Conservation (phyloP, 148 eudicot genomes). For the Polygonum aviculare region DNA sequence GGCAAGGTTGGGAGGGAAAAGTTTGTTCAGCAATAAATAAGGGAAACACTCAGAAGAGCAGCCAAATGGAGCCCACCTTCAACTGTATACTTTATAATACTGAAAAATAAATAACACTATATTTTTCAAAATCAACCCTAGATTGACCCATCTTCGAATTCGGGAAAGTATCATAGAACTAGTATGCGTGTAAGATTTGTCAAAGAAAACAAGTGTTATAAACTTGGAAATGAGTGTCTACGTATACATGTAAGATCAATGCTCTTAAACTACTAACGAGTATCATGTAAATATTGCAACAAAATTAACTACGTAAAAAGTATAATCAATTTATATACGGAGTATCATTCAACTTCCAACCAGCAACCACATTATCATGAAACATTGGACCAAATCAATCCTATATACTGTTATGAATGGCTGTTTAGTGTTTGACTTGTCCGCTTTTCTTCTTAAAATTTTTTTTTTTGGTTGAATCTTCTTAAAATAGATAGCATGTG, state of each 20-base stretch:
- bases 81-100: background rate
- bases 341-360: background rate
- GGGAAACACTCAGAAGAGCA: background rate
- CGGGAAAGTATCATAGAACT: too few species aligned
- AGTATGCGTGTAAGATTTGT: too few species aligned
- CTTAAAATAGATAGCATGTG: too few species aligned
- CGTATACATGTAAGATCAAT: background rate
- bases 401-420: background rate
- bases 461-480: too few species aligned
- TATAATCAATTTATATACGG: background rate
- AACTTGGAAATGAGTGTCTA: background rate
- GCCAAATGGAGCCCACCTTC: slow-evolving; percentile 5
- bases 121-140: background rate
- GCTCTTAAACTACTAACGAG: background rate
- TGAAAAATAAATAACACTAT: background rate
- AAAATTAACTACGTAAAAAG: background rate
- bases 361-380: background rate
- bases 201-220: too few species aligned
- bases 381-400: background rate
- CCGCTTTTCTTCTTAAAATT: too few species aligned
- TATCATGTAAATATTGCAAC: background rate
- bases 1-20: background rate
- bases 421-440: background rate
- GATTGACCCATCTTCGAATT: too few species aligned
- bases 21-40: slow-evolving; percentile 37